phyloP scores from a whole-genome alignment of 2,329 filamentous ascomycete genomes.

The Sphaerostilbella broomeana region DNA sequence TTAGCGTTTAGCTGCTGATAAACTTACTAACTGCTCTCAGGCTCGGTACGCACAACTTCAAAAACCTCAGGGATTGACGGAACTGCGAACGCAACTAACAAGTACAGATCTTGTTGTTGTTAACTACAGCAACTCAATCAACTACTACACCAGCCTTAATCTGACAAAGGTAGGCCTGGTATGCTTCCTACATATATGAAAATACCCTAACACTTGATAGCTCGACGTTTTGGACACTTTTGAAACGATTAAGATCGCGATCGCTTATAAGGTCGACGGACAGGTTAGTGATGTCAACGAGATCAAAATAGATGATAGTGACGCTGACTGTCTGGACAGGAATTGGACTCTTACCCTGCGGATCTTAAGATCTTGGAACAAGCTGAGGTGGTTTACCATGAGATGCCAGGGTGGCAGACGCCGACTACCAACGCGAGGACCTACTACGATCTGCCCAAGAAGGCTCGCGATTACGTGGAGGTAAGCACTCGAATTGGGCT shows the following conservation, averaged over 20 bases:
- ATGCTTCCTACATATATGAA: neutral
- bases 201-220: slow-evolving; percentile 25
- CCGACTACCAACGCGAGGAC: slow-evolving; percentile 53
- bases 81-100: too few relatives aligned
- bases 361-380: slow-evolving; percentile 51
- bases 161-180: slow-evolving; percentile 39
- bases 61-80: too few relatives aligned
- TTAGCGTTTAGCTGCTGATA: too few relatives aligned
- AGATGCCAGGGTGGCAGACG: slow-evolving; percentile 62
- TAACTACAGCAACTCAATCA: slow-evolving; percentile 34
- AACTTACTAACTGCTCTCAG: too few relatives aligned
- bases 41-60: too few relatives aligned
- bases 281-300: slow-evolving; percentile 18
- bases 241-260: slow-evolving; percentile 65
- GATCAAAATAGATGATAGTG: slow-evolving; percentile 15
- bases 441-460: slow-evolving; percentile 7
- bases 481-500: neutral
- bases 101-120: neutral
- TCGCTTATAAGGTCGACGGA: slow-evolving; percentile 53
- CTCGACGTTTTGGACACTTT: slow-evolving; percentile 60
- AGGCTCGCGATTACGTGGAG: slow-evolving; percentile 7
- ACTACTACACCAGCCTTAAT: slow-evolving; percentile 58
- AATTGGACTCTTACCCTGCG: slow-evolving; percentile 53
- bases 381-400: slow-evolving; percentile 60
- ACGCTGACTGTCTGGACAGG: slow-evolving; percentile 23